Base-by-base conservation (phyloP, 202 grass and related monocot genomes). In the Zizania palustris region DNA sequence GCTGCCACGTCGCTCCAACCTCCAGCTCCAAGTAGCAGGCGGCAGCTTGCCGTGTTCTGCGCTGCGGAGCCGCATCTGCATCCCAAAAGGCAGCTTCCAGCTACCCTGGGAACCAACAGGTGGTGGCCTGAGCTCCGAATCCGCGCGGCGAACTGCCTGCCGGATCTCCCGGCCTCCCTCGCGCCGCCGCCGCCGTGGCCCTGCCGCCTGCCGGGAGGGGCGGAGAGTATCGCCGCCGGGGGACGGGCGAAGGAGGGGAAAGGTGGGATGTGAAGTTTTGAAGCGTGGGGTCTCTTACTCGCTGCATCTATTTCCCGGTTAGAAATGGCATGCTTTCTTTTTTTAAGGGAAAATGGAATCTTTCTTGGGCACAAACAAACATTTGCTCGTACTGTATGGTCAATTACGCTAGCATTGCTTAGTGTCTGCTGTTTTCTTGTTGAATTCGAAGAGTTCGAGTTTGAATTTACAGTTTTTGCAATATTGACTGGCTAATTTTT, bases 81-180 rank as follows among this genome's bases (percentile, higher is more conserved):
- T 37, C 62, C 49, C 39, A 46, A 50, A 60, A 68, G 53, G 63
- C 71, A 68, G 42, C 36, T 34, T 8, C 7, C 38, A 7, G 6
- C 42, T 42, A 43, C 41, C 64, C 22, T 60, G 36, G 11, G 45
- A 41, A 41, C 11, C 34, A 61, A 61, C 63, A 18, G 9, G n/a
- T 37, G 55, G 63, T 40, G 59, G 73, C 12, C 79, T 73, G 9
- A 62, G 45, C 62, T 79, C 80, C 49, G 65, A 68, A 75, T 74
- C 75, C 16, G 40, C 42, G 42, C 41, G 1, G 63, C 45, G 45
- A 1, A 4, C 72, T 57, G 11, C 0, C 67, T 6, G 7, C 38
- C 48, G 3, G 38, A 63, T 41, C 78, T 57, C 40, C 21, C 42
- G 61, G 5, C 62, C 13, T 40, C 2, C 74, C 18, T 2, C 35